phyloP scores from a whole-genome alignment of 106 monocot genomes.

The Dactylorhiza incarnata region DNA sequence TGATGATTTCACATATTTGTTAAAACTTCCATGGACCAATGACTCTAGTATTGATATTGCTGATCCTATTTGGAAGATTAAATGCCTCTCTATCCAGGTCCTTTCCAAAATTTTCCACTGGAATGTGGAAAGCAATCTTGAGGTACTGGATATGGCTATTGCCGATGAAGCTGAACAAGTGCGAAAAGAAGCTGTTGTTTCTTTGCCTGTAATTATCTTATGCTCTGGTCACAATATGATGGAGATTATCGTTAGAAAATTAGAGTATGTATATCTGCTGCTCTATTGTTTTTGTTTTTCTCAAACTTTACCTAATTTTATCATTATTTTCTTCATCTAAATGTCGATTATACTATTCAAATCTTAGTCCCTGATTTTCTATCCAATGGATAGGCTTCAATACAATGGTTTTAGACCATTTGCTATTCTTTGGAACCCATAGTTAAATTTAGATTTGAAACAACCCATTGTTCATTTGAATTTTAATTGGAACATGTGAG shows the following conservation, averaged over 20 bases:
- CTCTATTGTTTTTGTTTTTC: not conserved
- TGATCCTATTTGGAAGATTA: constrained; percentile 32
- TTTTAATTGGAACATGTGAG: too few species aligned
- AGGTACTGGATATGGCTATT: constrained; percentile 67
- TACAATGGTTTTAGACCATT: too few species aligned
- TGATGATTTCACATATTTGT: constrained; percentile 42
- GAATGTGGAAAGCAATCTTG: constrained; percentile 34
- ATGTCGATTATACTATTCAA: not conserved
- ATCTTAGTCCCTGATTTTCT: not conserved
- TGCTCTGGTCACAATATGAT: constrained; percentile 51
- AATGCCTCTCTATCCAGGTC: constrained; percentile 54
- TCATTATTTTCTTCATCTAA: not conserved
- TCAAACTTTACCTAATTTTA: not conserved
- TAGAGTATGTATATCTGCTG: constrained; percentile 47
- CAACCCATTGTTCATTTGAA: not conserved
- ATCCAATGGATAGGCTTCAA: not conserved
- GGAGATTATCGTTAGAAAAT: constrained; percentile 23
- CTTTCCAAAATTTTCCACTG: constrained; percentile 38
- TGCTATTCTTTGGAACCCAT: too few species aligned
- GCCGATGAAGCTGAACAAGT: constrained; percentile 71
- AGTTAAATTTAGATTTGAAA: too few species aligned
- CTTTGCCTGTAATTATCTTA: constrained; percentile 66
- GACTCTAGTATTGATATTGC: constrained; percentile 13
- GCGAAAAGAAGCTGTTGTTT: constrained; percentile 49
- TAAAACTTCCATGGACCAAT: constrained; percentile 52